A percentile compares a stretch with the other conserved stretches of the same genome.
Evolutionary conservation across 148 eudicot genomes (phyloP).

Genomic region (Hydrangea macrophylla): DNA sequence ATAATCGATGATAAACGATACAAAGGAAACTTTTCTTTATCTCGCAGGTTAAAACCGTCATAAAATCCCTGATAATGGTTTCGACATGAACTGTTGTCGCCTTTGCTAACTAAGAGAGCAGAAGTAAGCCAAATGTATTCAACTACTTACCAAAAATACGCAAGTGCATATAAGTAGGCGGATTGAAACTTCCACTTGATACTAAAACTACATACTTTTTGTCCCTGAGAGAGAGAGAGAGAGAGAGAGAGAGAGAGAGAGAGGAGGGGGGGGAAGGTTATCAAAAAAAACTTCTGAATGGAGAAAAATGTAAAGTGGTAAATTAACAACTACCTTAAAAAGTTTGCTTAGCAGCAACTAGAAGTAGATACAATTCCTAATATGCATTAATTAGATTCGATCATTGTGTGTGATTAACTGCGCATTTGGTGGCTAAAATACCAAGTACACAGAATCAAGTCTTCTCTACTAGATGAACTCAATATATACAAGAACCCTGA

Average conservation of each 20-base stretch:
- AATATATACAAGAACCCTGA: neutral
- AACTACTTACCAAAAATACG: slow-evolving; percentile 73
- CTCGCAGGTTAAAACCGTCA: too few relatives aligned
- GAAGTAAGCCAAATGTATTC: neutral
- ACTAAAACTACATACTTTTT: slow-evolving; percentile 51
- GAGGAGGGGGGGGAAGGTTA: too few relatives aligned
- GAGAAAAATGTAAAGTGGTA: neutral
- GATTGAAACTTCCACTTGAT: slow-evolving; percentile 87
- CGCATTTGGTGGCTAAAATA: neutral
- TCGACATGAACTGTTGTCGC: too few relatives aligned
- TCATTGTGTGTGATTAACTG: neutral
- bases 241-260: slow-evolving; percentile 7
- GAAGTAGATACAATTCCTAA: neutral
- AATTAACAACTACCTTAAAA: neutral
- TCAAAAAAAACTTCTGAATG: too few relatives aligned
- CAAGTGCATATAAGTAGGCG: slow-evolving; percentile 92
- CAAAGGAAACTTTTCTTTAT: too few relatives aligned
- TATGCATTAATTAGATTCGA: too few relatives aligned
- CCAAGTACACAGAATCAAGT: too few relatives aligned
- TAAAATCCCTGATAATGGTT: too few relatives aligned
- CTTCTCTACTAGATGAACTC: neutral
- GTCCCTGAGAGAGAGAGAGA: slow-evolving; percentile 27
- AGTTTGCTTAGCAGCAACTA: neutral
- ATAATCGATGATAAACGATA: too few relatives aligned
- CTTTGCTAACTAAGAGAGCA: too few relatives aligned